Percentiles rank a stretch among this genome's conserved stretches.
phyloP scores from a whole-genome alignment of 495 filamentous ascomycete species.

The Annulohypoxylon nitens region DNA sequence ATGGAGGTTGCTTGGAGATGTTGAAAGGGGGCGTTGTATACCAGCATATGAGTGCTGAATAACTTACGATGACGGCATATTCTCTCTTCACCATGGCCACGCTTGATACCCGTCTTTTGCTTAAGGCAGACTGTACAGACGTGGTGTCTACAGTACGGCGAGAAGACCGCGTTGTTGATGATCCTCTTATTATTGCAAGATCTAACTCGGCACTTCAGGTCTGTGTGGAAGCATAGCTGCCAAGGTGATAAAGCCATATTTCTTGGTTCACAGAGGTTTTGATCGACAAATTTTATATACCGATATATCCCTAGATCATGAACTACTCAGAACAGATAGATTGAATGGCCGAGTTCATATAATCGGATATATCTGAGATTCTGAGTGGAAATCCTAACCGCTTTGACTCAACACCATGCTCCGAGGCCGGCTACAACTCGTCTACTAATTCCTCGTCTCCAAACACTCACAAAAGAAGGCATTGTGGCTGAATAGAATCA shows the following conservation, averaged over 20 bases:
- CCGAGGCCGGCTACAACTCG: not conserved
- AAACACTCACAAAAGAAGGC: conserved; percentile 10
- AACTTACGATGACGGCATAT: conserved; percentile 39
- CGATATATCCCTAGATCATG: no score
- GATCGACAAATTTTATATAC: no score
- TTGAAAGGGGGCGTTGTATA: no score
- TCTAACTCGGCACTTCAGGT: conserved; percentile 36
- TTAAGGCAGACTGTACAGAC: conserved; percentile 24
- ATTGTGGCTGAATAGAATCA: conserved; percentile 7
- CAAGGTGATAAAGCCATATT: conserved; percentile 38
- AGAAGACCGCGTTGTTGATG: conserved; percentile 6
- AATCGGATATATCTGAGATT: not conserved
- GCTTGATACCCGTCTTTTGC: conserved; percentile 25
- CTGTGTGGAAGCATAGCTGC: conserved; percentile 45
- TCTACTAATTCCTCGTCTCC: not conserved
- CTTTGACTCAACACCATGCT: conserved; percentile 15
- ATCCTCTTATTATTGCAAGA: conserved; percentile 37
- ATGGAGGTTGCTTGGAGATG: no score
- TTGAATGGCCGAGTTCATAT: not conserved
- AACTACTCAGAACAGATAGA: no score
- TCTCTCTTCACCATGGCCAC: conserved; percentile 41
- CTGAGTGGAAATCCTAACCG: no score
- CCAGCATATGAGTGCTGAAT: no score
- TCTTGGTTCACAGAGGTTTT: no score
- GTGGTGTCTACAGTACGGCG: conserved; percentile 36